Conservation (phyloP, 352 stramenopile species). For the Phytophthora nicotianae region DNA sequence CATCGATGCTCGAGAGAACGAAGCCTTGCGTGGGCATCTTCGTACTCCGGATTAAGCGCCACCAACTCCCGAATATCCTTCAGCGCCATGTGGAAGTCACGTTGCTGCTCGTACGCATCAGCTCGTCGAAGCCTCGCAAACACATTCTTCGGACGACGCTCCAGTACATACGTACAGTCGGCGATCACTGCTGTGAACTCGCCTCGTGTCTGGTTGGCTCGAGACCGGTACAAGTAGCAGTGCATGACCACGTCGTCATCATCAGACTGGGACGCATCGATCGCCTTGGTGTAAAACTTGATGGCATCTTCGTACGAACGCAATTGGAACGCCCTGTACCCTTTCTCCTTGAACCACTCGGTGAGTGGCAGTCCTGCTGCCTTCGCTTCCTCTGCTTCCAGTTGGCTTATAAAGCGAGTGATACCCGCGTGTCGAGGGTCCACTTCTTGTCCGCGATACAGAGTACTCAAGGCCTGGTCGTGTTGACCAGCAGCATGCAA, state of each 20-base stretch:
- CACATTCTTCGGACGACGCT: slow-evolving; percentile 53
- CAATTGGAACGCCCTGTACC: slow-evolving; percentile 91
- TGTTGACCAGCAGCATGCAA: slow-evolving; percentile 48
- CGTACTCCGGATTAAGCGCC: slow-evolving; percentile 57
- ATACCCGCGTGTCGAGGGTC: slow-evolving; percentile 50
- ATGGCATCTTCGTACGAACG: slow-evolving; percentile 90
- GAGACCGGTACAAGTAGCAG: slow-evolving; percentile 62
- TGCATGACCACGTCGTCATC: slow-evolving; percentile 61
- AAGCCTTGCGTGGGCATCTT: slow-evolving; percentile 51
- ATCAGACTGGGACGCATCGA: slow-evolving; percentile 51
- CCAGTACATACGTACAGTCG: slow-evolving; percentile 60
- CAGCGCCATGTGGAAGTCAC: slow-evolving; percentile 61
- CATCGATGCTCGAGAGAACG: slow-evolving; percentile 51
- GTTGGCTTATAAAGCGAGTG: slow-evolving; percentile 49
- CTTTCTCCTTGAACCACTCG: slow-evolving; percentile 73
- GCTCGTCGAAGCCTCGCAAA: slow-evolving; percentile 58
- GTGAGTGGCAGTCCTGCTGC: slow-evolving; percentile 38
- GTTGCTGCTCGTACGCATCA: slow-evolving; percentile 63
- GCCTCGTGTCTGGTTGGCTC: slow-evolving; percentile 55
- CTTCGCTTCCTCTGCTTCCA: slow-evolving; percentile 52
- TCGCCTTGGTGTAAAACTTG: slow-evolving; percentile 93
- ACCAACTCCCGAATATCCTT: slow-evolving; percentile 64
- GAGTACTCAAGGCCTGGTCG: slow-evolving; percentile 56
- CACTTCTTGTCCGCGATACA: slow-evolving; percentile 63
- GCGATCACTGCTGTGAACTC: slow-evolving; percentile 58